Conservation (phyloP, 345 rosid genomes). For the Euphorbia lathyris region DNA sequence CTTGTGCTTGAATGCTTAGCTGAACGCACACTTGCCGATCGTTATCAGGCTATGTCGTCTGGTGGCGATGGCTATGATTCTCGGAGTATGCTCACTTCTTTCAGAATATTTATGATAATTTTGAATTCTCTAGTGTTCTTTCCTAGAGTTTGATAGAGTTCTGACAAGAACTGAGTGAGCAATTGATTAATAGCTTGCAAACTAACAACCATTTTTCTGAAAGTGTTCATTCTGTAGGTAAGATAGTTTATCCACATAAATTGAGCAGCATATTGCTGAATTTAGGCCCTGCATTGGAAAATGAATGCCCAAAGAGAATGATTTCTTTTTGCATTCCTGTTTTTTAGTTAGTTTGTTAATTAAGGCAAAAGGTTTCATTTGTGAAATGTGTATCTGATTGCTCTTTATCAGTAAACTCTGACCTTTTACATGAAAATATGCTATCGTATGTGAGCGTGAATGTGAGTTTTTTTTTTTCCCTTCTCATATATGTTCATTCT, state of each 20-base stretch:
- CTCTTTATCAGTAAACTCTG: not conserved
- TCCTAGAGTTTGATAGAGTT: not conserved
- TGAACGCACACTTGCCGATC: constrained; percentile 84
- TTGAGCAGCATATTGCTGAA: not conserved
- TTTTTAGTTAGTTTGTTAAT: not conserved
- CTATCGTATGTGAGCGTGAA: not conserved
- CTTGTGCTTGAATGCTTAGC: constrained; percentile 93
- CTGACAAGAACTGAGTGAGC: too few relatives aligned
- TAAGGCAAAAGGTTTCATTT: not conserved
- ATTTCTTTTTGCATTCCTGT: not conserved
- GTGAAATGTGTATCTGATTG: not conserved
- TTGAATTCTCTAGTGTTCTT: not conserved
- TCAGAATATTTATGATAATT: not conserved
- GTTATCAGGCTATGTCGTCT: constrained; percentile 52
- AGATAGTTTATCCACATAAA: not conserved
- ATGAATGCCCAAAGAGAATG: not conserved
- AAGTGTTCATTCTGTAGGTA: too few relatives aligned
- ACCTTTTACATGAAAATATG: not conserved
- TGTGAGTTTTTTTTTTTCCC: not conserved
- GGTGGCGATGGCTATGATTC: constrained; percentile 75
- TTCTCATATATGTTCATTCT: not conserved
- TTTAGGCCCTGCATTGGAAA: not conserved
- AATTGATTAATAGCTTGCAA: not conserved
- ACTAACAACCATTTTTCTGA: too few relatives aligned
- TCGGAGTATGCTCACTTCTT: constrained; percentile 45